Percentiles rank a stretch among this genome's conserved stretches.
These are phyloP conservation scores for Gymnopus androsaceus DNA, from an alignment of 1,284 basidiomycete species.

Conservation along the genomic window DNA sequence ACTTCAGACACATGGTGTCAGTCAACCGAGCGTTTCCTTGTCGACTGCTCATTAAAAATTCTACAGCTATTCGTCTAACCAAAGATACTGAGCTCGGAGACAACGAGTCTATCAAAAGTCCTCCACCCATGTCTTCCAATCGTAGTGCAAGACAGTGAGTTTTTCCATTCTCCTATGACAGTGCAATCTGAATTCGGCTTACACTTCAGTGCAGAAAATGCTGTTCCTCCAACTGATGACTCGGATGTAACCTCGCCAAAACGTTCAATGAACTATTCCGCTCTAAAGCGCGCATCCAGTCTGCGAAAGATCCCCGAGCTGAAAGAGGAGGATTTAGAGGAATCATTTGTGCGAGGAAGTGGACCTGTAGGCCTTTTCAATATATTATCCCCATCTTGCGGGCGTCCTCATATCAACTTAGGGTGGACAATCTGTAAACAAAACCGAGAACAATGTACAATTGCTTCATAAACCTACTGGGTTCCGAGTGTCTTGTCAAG, in stretches of 20 bases:
- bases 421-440: conserved; percentile 85
- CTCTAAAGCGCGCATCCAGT: conserved; percentile 67
- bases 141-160: conserved; percentile 32
- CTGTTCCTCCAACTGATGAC: conserved; percentile 42
- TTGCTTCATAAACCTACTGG: conserved; percentile 78
- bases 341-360: conserved; percentile 78
- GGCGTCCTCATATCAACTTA: conserved; percentile 31
- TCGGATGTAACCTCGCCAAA: conserved; percentile 20
- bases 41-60: conserved; percentile 25
- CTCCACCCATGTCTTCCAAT: conserved; percentile 41
- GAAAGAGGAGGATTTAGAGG: conserved; percentile 72
- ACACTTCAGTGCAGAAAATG: conserved; percentile 40
- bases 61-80: conserved; percentile 61
- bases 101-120: conserved; percentile 69
- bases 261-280: conserved; percentile 56
- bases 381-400: conserved; percentile 13
- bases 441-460: conserved; percentile 83
- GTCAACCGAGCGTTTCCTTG: conserved; percentile 20
- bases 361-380: conserved; percentile 55
- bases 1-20: conserved; percentile 67
- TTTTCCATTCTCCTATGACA: conserved; percentile 33
- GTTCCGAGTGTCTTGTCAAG: conserved; percentile 75
- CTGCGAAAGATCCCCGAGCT: conserved; percentile 64
- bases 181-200: conserved; percentile 22
- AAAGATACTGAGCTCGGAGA: conserved; percentile 74